Conservation (phyloP, 2,329 filamentous ascomycete genomes). For the Claviceps sp. region DNA sequence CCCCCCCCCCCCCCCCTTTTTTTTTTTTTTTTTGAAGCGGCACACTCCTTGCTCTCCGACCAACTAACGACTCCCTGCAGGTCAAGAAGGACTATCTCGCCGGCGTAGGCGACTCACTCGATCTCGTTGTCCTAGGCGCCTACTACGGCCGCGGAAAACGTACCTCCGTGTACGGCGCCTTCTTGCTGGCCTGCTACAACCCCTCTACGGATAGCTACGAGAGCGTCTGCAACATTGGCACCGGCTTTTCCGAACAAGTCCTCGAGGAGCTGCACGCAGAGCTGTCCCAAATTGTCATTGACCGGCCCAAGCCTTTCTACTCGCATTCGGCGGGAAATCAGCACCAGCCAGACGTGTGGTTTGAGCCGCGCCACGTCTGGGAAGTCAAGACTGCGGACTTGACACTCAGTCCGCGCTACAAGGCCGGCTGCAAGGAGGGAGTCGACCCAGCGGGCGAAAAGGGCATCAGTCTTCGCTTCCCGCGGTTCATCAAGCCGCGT, state of each 20-base stretch:
- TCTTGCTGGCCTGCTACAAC: slow-evolving; percentile 91
- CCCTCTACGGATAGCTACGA: slow-evolving; percentile 69
- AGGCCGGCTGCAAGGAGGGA: slow-evolving; percentile 74
- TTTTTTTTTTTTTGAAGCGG: neutral
- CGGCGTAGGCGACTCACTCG: slow-evolving; percentile 87
- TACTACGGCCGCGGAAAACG: slow-evolving; percentile 94
- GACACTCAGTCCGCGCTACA: slow-evolving; percentile 83
- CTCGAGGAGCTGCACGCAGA: slow-evolving; percentile 74
- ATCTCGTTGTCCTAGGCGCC: slow-evolving; percentile 88
- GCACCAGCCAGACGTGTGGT: slow-evolving; percentile 97
- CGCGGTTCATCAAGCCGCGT: slow-evolving; percentile 77
- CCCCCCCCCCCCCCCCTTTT: neutral
- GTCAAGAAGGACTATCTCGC: slow-evolving; percentile 97
- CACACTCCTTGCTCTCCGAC: neutral
- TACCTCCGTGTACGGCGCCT: slow-evolving; percentile 89
- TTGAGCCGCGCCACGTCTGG: slow-evolving; percentile 90
- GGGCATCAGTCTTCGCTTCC: slow-evolving; percentile 83
- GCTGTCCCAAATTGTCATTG: slow-evolving; percentile 67
- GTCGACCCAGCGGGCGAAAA: slow-evolving; percentile 56
- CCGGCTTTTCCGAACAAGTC: slow-evolving; percentile 87
- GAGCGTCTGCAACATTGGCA: slow-evolving; percentile 96
- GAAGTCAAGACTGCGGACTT: slow-evolving; percentile 95
- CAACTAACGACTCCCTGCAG: slow-evolving; percentile 23
- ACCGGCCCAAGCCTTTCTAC: slow-evolving; percentile 89
- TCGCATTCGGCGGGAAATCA: slow-evolving; percentile 69